Percentiles rank a stretch among this genome's conserved stretches.
phyloP scores from a whole-genome alignment of 139 green algal species.

The Chlorella sp. region DNA sequence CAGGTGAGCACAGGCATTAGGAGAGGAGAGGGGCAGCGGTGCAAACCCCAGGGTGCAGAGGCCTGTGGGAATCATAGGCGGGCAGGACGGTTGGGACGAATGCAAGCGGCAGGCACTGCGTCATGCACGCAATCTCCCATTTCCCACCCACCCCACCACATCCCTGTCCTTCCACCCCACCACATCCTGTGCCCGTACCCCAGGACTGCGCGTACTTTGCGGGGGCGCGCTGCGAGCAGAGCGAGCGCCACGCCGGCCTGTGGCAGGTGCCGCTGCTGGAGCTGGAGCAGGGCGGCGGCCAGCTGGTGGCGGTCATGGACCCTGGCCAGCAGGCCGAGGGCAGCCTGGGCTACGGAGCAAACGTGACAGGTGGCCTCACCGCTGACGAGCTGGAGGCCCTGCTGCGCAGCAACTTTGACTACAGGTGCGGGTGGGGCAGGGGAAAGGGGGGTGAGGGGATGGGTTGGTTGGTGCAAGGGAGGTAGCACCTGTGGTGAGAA shows the following conservation, averaged over 20 bases:
- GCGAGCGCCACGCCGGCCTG: slow-evolving; percentile 22
- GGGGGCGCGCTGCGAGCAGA: neutral
- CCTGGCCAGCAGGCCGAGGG: slow-evolving; percentile 3
- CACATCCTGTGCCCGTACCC: neutral
- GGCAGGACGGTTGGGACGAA: neutral
- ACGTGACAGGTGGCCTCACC: neutral
- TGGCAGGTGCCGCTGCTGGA: slow-evolving; percentile 31
- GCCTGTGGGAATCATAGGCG: too few relatives aligned
- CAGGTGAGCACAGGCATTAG: neutral
- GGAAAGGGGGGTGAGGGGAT: neutral
- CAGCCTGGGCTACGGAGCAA: neutral
- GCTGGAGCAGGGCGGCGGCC: too few relatives aligned
- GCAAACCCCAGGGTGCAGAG: too few relatives aligned
- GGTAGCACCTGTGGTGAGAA: too few relatives aligned
- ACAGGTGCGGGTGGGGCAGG: neutral
- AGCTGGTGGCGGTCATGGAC: slow-evolving; percentile 28
- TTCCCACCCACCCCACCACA: too few relatives aligned
- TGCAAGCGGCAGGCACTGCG: too few relatives aligned
- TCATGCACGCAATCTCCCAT: too few relatives aligned
- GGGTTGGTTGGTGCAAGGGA: neutral
- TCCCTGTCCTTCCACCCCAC: too few relatives aligned
- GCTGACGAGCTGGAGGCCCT: neutral
- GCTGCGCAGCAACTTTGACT: slow-evolving; percentile 42
- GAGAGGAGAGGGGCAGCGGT: neutral
- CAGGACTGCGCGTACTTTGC: slow-evolving; percentile 38